These are phyloP conservation scores for Saccharomycopsis javanensis DNA, from an alignment of 805 yeast species.

Conservation along the genomic window DNA sequence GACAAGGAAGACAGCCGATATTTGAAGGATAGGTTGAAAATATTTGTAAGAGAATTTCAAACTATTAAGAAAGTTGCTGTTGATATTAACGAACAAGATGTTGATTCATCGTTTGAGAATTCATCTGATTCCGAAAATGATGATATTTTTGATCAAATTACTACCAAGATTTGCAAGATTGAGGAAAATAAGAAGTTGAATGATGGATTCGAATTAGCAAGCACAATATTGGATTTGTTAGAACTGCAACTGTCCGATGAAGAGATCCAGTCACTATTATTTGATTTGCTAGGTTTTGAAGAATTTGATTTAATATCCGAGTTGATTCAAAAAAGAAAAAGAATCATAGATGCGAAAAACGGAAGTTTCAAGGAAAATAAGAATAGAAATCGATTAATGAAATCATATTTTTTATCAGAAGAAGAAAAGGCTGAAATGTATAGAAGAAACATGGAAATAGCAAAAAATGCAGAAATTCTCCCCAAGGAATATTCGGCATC, in stretches of 20 bases:
- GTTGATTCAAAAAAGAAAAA: conserved; percentile 39
- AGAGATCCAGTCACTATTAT: conserved; percentile 59
- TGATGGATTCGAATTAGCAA: conserved; percentile 20
- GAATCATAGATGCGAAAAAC: conserved; percentile 23
- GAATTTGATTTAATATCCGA: conserved; percentile 70
- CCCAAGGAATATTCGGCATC: conserved; percentile 25
- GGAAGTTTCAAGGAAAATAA: neutral
- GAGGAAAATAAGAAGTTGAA: neutral
- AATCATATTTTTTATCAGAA: conserved; percentile 34
- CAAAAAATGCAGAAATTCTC: conserved; percentile 40
- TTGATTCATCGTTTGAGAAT: neutral
- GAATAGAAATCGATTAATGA: conserved; percentile 19
- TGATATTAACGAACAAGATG: neutral
- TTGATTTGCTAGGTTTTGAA: conserved; percentile 79
- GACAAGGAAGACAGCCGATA: conserved; percentile 29
- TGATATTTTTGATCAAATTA: neutral
- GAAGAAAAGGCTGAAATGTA: conserved; percentile 48
- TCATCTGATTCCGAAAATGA: neutral
- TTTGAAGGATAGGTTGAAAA: conserved; percentile 31
- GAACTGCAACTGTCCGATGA: conserved; percentile 34
- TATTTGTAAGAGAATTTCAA: conserved; percentile 28
- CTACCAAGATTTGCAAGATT: neutral
- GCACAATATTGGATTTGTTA: conserved; percentile 25
- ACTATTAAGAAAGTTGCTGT: conserved; percentile 3
- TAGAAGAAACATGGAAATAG: conserved; percentile 37